phyloP scores from a whole-genome alignment of 441 rosid genomes.

The Adansonia gregorii region DNA sequence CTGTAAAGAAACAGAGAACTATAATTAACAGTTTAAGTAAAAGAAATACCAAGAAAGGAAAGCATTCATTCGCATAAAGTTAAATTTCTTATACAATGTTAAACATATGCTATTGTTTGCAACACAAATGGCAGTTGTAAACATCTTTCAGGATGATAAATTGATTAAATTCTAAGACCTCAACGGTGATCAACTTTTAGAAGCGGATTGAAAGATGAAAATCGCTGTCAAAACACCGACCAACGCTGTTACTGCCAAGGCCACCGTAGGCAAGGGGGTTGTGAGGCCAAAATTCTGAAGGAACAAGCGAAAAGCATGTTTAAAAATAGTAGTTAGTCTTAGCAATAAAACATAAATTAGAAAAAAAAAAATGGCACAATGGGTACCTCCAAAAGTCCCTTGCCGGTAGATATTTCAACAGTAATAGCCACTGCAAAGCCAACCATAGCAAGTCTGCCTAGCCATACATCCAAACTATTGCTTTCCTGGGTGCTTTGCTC shows the following conservation, averaged over 20 bases:
- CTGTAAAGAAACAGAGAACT: background rate
- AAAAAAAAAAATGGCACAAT: background rate
- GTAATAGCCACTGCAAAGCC: slow-evolving; percentile 78
- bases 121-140: slow-evolving; percentile 33
- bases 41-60: background rate
- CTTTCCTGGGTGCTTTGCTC: slow-evolving; percentile 61
- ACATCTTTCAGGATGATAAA: slow-evolving; percentile 28
- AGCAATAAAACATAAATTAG: slow-evolving; percentile 8
- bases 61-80: slow-evolving; percentile 14
- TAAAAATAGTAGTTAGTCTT: background rate
- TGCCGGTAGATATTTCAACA: slow-evolving; percentile 81
- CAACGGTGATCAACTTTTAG: background rate
- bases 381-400: slow-evolving; percentile 82
- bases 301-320: background rate
- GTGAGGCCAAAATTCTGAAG: slow-evolving; percentile 90
- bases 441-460: slow-evolving; percentile 85
- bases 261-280: slow-evolving; percentile 74
- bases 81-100: slow-evolving; percentile 6
- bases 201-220: slow-evolving; percentile 16
- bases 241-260: slow-evolving; percentile 67
- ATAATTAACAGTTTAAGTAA: background rate
- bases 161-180: slow-evolving; percentile 26
- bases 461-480: slow-evolving; percentile 79
- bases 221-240: background rate
- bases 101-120: background rate